phyloP scores from a whole-genome alignment of 176 grass and related monocot species.

The Carex kokanica region DNA sequence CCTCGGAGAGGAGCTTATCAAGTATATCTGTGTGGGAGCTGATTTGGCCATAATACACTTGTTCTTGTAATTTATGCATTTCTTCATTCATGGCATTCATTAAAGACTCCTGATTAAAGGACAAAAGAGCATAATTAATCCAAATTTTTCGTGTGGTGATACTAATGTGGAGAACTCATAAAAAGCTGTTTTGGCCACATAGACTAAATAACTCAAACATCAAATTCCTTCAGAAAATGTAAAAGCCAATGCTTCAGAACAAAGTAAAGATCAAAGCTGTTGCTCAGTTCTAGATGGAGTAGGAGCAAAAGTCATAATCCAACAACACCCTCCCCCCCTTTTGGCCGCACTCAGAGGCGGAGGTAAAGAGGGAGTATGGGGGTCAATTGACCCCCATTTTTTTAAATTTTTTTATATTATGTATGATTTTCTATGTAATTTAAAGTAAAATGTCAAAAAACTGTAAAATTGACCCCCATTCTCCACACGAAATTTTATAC shows the following conservation, averaged over 20 bases:
- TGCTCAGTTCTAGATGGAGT: background rate
- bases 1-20: constrained; percentile 88
- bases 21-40: constrained; percentile 85
- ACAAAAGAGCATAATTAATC: constrained; percentile 21
- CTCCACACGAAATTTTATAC: too few species aligned
- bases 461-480: too few species aligned
- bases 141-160: background rate
- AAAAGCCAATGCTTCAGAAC: background rate
- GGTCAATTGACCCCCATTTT: too few species aligned
- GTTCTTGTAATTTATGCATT: constrained; percentile 95
- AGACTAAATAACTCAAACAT: background rate
- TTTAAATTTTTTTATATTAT: too few species aligned
- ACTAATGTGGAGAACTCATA: background rate
- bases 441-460: too few species aligned
- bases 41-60: constrained; percentile 99
- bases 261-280: background rate
- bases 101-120: constrained; percentile 56
- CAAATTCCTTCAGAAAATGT: background rate
- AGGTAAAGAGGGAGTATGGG: too few species aligned
- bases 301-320: background rate
- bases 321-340: background rate
- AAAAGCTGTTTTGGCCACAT: background rate
- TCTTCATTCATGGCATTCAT: constrained; percentile 96
- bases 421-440: too few species aligned
- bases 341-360: too few species aligned